These are phyloP conservation scores for Triadica sebifera DNA, from an alignment of 345 rosid genomes.

Conservation along the genomic window DNA sequence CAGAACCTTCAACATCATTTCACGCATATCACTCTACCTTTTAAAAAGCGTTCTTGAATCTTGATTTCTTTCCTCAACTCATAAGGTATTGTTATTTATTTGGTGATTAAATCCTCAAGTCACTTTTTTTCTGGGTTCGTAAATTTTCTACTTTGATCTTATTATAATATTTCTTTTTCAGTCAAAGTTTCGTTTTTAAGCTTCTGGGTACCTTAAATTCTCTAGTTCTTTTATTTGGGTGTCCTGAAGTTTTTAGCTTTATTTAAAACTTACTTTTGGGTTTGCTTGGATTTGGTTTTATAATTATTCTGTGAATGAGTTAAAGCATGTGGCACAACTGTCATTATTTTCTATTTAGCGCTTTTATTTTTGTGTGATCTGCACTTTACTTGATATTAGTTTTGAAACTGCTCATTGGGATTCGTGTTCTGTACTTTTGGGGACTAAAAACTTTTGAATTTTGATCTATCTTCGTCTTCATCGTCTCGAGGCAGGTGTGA, in stretches of 20 bases:
- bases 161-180: background rate
- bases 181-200: constrained; percentile 13
- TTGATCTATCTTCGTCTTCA: constrained; percentile 14
- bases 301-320: constrained; percentile 17
- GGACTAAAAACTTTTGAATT: background rate
- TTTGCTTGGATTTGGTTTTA: constrained; percentile 36
- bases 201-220: constrained; percentile 18
- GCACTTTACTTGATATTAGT: constrained; percentile 50
- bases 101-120: background rate
- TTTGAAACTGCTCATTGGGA: constrained; percentile 19
- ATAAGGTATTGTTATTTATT: background rate
- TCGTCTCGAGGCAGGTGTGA: constrained; percentile 13
- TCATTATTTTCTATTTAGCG: background rate
- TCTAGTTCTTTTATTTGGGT: constrained; percentile 27
- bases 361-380: constrained; percentile 38
- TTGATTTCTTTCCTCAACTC: constrained; percentile 7
- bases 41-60: constrained; percentile 7
- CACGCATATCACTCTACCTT: constrained; percentile 36
- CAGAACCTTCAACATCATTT: constrained; percentile 31
- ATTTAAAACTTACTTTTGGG: constrained; percentile 13
- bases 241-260: constrained; percentile 12
- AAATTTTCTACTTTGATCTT: constrained; percentile 10
- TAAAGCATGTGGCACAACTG: constrained; percentile 32
- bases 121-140: background rate
- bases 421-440: constrained; percentile 15